Evolutionary conservation across 371 early-diverging fungal genomes (phyloP).

Genomic region (Saksenaea vasiformis): DNA sequence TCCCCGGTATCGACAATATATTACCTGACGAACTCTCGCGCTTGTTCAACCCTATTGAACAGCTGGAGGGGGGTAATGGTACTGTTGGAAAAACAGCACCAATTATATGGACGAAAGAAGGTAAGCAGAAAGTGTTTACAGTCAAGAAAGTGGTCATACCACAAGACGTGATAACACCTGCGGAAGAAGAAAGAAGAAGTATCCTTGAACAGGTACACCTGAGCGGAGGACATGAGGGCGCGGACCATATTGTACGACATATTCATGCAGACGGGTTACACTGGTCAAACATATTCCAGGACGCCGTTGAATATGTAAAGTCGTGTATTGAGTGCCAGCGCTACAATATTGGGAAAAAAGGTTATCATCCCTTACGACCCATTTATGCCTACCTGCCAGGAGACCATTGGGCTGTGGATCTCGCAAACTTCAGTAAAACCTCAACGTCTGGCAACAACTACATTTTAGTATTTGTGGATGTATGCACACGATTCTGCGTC

Average conservation of each 20-base stretch:
- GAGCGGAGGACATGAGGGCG: background rate
- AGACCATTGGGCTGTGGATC: slow-evolving; percentile 20
- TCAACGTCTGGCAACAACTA: slow-evolving; percentile 12
- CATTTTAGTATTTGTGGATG: slow-evolving; percentile 24
- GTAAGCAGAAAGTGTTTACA: too few relatives aligned
- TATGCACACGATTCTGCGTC: slow-evolving; percentile 27
- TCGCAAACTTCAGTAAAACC: slow-evolving; percentile 4
- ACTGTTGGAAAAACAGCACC: background rate
- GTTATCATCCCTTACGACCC: slow-evolving; percentile 14
- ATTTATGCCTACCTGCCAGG: slow-evolving; percentile 15
- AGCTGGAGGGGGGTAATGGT: background rate
- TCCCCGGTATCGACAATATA: slow-evolving; percentile 20
- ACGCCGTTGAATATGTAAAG: slow-evolving; percentile 6
- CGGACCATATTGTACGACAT: background rate
- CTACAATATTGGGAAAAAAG: slow-evolving; percentile 12
- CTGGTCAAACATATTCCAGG: slow-evolving; percentile 7
- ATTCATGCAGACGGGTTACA: background rate
- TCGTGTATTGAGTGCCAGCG: slow-evolving; percentile 14
- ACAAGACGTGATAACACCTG: background rate
- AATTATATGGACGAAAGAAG: background rate
- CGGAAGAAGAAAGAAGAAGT: background rate
- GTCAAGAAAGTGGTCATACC: too few relatives aligned
- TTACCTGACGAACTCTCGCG: background rate
- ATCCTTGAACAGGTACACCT: background rate
- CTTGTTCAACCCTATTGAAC: background rate